A percentile compares a stretch with the other conserved stretches of the same genome.
Conservation (phyloP, 148 eudicot genomes). For the Rhododendron griersonianum region DNA sequence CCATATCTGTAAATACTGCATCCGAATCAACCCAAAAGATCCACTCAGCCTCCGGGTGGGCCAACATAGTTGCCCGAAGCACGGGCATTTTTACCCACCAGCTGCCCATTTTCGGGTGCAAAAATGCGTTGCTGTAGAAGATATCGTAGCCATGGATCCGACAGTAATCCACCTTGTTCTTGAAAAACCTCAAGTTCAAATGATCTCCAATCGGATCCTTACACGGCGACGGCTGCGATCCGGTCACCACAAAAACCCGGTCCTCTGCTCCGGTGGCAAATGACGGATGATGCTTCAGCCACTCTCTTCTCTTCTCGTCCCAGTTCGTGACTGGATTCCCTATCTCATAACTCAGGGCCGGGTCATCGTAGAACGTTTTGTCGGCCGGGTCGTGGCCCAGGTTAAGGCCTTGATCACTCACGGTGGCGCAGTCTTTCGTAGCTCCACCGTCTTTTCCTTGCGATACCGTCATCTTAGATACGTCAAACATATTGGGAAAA, state of each 20-base stretch:
- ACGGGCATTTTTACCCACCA: conserved; percentile 63
- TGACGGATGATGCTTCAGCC: conserved; percentile 27
- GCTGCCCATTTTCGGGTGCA: conserved; percentile 40
- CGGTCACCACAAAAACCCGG: conserved; percentile 25
- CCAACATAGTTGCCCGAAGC: conserved; percentile 63
- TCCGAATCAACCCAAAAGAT: conserved; percentile 91
- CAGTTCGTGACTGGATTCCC: conserved; percentile 21
- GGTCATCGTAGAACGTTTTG: conserved; percentile 1
- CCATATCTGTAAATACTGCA: conserved; percentile 79
- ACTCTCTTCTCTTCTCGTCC: conserved; percentile 26
- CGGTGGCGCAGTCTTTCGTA: neutral
- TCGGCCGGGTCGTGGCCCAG: neutral
- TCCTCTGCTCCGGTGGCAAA: conserved; percentile 4
- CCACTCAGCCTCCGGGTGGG: conserved; percentile 90
- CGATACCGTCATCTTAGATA: too few relatives aligned
- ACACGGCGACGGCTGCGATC: conserved; percentile 29
- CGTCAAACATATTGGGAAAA: neutral
- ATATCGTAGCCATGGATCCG: conserved; percentile 33
- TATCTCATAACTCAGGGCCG: conserved; percentile 13
- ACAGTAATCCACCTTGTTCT: conserved; percentile 44
- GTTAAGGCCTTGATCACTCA: neutral
- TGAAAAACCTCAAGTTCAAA: conserved; percentile 22
- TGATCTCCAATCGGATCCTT: conserved; percentile 26
- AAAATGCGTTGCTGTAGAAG: conserved; percentile 30
- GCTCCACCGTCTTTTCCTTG: neutral